Conservation (phyloP, 2,329 filamentous ascomycete species). For the Neoarthrinium moseri region DNA sequence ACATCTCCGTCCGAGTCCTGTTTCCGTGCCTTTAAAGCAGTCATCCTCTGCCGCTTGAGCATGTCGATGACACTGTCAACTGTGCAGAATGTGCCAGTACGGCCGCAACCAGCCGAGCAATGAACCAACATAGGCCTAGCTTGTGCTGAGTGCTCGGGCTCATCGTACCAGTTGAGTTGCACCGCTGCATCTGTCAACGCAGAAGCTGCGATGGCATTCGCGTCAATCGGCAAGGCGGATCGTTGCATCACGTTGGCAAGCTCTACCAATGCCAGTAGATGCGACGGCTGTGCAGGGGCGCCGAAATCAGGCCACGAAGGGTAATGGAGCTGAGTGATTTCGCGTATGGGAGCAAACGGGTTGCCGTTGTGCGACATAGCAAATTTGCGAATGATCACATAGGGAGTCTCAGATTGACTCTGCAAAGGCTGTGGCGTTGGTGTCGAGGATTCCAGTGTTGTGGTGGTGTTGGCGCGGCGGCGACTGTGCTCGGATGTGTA, state of each 20-base stretch:
- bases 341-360: constrained; percentile 83
- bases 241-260: constrained; percentile 75
- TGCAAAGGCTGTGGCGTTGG: constrained; percentile 25
- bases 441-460: constrained; percentile 35
- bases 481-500: constrained; percentile 38
- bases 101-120: constrained; percentile 92
- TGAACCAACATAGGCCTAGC: constrained; percentile 82
- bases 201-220: constrained; percentile 33
- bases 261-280: constrained; percentile 87
- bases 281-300: constrained; percentile 81
- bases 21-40: constrained; percentile 21
- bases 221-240: constrained; percentile 48
- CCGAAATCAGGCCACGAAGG: constrained; percentile 98
- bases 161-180: constrained; percentile 50
- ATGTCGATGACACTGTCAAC: constrained; percentile 96
- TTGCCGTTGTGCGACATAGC: constrained; percentile 72
- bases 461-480: constrained; percentile 54
- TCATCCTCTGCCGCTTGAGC: constrained; percentile 77
- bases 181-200: constrained; percentile 25
- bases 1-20: constrained; percentile 45
- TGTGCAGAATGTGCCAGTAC: constrained; percentile 94
- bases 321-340: constrained; percentile 94
- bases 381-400: constrained; percentile 84
- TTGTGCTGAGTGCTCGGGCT: constrained; percentile 53
- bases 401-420: constrained; percentile 58